Evolutionary conservation across 139 green algal genomes (phyloP), one percentile per base, ranked within the genome.

Genomic region (Tetradesmus lagerheimii): DNA sequence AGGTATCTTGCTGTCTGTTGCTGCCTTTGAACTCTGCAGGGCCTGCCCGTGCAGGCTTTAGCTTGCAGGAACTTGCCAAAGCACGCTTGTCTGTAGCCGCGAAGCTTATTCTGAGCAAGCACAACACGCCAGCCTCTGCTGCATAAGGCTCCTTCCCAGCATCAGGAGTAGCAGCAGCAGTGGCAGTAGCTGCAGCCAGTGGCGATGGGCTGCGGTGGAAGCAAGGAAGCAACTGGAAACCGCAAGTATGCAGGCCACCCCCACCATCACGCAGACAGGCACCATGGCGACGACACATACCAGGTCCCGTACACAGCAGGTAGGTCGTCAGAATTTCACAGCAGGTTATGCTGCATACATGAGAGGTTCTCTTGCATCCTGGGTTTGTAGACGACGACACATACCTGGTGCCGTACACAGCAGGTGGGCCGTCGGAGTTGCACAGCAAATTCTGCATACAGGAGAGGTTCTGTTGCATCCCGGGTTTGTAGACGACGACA

Each of bases 181-280:
- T 20, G 9, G 50, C 50, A 37, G 64, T n/a, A 18, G 79, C 80
- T 4, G 27, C 43, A 37, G 47, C 81, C 71, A 75, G 16, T 20
- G 57, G 23, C 41, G 37, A 89, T 89, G 85, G 85, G 85, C 71
- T 89, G 85, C 31, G 85, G 85, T 3, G 37, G 85, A 45, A 89
- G 85, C 74, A 89, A 89, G 47, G 47, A 84, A 12, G 39, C 16
- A 27, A 20, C 43, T 57, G 71, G 20, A 84, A 16, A 5, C 4
- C 74, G 23, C 20, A 89, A 89, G 64, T 89, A 89, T 31, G n/a
- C 75, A 81, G 75, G 15, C 18, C 85, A 53, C 38, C 35, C 20
- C 39, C 14, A 66, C 80, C n/a, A 41, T 16, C 35, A 41, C n/a
- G 75, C 35, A 81, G 34, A 81, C 4, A 25, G 35, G 75, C 75